Base-by-base conservation (phyloP, 2,329 filamentous ascomycete species). In the Aspergillus terreus region DNA sequence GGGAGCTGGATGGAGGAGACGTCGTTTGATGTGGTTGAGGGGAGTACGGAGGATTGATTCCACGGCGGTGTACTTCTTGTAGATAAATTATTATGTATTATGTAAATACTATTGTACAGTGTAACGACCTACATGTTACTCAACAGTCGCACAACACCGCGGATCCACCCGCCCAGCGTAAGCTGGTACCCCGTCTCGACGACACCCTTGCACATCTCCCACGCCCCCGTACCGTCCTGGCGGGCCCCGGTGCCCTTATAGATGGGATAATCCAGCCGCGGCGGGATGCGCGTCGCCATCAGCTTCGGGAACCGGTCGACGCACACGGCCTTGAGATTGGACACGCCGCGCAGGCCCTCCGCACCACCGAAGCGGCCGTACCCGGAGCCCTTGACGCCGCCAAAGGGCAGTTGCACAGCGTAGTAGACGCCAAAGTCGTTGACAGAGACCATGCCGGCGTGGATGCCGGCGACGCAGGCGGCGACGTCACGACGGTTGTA, bases 401-500 rank as follows among this genome's bases (percentile, higher is more conserved):
- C 94, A 71, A 99, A 99, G 0, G 94, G 94, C 36, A 99, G 75
- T 72, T 96, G 91, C 6, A 95, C 92, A 47, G 92, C 90, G 67
- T 99, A 99, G 71, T 85, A 96, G 25, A 85, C 87, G 17, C 86
- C 94, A 65, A 99, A 99, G 74, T 99, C 94, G 69, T 99, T 99
- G 60, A 99, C 83, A 21, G 90, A 85, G 0, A 97, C 89, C 88
- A 96, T 96, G 42, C 94, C 94, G 0, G 88, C 85, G 56, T 86
- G 83, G 47, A 96, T 79, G 21, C 83, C 82, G 17, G 72, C 72
- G 1, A 92, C 83, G 25, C 95, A 83, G 14, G 75, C 75, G 14
- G 80, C 71, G 1, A 96, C 76, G 46, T 83, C 79, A 1, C 77
- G 76, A 51, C 82, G 79, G 53, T 86, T 81, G 46, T 81, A 77